A percentile compares a stretch with the other conserved stretches of the same genome.
phyloP scores from a whole-genome alignment of 192 early-diverging fungal genomes.

The Diversispora epigaea region DNA sequence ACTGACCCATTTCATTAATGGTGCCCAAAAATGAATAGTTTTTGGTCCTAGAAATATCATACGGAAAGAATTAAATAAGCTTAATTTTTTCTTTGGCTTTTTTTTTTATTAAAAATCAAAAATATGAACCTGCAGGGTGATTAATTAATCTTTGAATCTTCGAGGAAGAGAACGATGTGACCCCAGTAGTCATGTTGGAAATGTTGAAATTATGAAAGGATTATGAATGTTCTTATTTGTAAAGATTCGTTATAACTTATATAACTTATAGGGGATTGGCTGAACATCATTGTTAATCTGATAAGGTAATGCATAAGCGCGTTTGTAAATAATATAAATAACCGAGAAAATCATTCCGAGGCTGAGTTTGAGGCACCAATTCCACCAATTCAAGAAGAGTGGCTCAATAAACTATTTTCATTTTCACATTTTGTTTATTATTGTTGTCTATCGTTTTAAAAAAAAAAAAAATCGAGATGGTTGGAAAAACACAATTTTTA shows the following conservation, averaged over 20 bases:
- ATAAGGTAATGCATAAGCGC: too few species aligned
- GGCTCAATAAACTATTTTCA: too few species aligned
- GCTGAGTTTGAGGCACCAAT: too few species aligned
- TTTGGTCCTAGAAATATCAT: slow-evolving; percentile 72
- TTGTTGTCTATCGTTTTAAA: too few species aligned
- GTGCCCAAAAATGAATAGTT: slow-evolving; percentile 99
- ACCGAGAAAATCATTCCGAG: too few species aligned
- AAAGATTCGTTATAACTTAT: neutral
- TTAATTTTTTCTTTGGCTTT: neutral
- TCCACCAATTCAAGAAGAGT: too few species aligned
- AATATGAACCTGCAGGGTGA: slow-evolving; percentile 56
- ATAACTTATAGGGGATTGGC: neutral
- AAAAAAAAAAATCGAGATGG: neutral
- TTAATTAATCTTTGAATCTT: slow-evolving; percentile 51
- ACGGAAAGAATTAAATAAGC: neutral
- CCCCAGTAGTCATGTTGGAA: neutral
- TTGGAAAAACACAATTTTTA: neutral
- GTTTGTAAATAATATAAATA: too few species aligned
- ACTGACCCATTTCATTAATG: slow-evolving; percentile 85
- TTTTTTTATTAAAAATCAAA: neutral
- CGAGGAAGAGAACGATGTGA: neutral
- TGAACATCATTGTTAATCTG: too few species aligned
- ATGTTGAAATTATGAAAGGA: neutral
- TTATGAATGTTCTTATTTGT: neutral
- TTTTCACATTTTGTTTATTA: too few species aligned